phyloP scores from a whole-genome alignment of 331 rosid species.

The Dryas integrifolia region DNA sequence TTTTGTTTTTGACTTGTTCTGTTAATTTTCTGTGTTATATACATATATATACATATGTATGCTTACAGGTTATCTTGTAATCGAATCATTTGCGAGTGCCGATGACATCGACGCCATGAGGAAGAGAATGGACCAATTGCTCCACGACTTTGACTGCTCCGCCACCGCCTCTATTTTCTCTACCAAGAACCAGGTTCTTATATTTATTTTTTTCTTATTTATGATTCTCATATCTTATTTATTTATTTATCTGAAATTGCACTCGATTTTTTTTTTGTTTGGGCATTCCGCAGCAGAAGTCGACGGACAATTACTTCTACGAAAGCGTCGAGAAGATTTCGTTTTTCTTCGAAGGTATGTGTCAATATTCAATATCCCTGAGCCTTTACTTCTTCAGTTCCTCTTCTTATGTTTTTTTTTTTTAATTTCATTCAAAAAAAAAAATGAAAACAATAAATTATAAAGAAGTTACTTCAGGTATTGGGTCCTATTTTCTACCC shows the following conservation, averaged over 20 bases:
- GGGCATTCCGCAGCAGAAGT: constrained; percentile 38
- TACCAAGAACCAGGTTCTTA: constrained; percentile 71
- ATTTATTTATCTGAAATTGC: background rate
- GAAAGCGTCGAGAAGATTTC: constrained; percentile 77
- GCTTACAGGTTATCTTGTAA: constrained; percentile 62
- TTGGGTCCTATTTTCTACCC: too few relatives aligned
- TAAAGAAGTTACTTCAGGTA: too few relatives aligned
- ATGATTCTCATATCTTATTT: background rate
- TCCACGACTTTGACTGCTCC: constrained; percentile 64
- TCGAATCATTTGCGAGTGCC: constrained; percentile 63
- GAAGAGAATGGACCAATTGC: constrained; percentile 71
- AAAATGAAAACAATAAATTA: too few relatives aligned
- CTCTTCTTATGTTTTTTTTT: background rate
- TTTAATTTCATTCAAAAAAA: background rate
- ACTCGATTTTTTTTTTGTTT: background rate
- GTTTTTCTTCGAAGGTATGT: constrained; percentile 80
- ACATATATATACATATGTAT: background rate
- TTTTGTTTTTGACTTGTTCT: background rate
- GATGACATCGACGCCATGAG: constrained; percentile 64
- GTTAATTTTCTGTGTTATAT: too few relatives aligned
- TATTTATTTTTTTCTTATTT: background rate
- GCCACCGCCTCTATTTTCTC: constrained; percentile 83
- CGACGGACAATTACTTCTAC: constrained; percentile 64
- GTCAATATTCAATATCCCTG: background rate
- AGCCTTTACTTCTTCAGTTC: background rate